These are phyloP conservation scores for Xylariomycetidae sp. DNA, from an alignment of 2,329 filamentous ascomycete genomes.

Conservation along the genomic window DNA sequence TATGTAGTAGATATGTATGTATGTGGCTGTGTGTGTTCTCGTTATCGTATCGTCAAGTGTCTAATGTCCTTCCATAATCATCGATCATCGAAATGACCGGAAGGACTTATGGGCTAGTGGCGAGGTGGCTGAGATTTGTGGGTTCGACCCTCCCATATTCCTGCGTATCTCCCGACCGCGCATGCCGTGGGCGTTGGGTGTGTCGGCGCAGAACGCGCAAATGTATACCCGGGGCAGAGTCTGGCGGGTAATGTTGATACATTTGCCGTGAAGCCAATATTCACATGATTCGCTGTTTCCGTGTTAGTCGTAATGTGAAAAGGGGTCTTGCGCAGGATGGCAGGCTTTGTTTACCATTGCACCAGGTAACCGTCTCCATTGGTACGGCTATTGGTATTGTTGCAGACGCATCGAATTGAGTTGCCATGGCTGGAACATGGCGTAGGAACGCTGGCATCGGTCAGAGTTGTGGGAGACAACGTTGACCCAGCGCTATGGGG, in stretches of 20 bases:
- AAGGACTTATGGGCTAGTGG: constrained; percentile 42
- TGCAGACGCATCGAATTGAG: constrained; percentile 55
- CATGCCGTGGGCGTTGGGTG: constrained; percentile 47
- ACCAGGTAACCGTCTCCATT: constrained; percentile 54
- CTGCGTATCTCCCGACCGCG: constrained; percentile 41
- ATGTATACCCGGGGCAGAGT: constrained; percentile 59
- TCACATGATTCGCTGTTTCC: constrained; percentile 60
- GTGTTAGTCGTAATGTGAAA: too few relatives aligned
- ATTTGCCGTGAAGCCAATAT: constrained; percentile 60
- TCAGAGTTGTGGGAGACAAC: constrained; percentile 48
- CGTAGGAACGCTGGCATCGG: constrained; percentile 43
- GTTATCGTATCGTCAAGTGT: too few relatives aligned
- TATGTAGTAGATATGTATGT: too few relatives aligned
- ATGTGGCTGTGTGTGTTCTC: too few relatives aligned
- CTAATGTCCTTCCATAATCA: too few relatives aligned
- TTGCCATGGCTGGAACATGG: constrained; percentile 40
- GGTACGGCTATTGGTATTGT: constrained; percentile 26
- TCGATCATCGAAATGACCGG: constrained; percentile 41
- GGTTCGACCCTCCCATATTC: too few relatives aligned
- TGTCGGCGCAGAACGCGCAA: constrained; percentile 59
- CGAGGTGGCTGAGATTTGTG: constrained; percentile 28
- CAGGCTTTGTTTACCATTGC: constrained; percentile 58
- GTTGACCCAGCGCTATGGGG: constrained; percentile 24
- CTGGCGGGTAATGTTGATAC: constrained; percentile 54
- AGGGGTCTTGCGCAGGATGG: too few relatives aligned